Base-by-base conservation (phyloP, 2,329 filamentous ascomycete species). In the Xylaria multiplex region DNA sequence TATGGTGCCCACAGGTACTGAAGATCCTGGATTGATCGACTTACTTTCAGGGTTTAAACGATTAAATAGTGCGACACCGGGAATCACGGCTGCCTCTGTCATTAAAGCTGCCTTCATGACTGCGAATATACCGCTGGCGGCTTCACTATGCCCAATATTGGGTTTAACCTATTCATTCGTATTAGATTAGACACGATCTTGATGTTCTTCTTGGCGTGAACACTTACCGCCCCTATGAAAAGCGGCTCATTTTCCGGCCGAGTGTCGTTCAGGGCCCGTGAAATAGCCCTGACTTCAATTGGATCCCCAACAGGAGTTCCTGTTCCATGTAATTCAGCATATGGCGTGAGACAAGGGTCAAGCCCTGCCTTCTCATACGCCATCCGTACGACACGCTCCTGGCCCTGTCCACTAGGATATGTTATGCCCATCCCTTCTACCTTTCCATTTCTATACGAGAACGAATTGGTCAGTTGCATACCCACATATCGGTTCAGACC, bases 371-470 rank as follows among this genome's bases (percentile, higher is more conserved):
- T 66, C 32, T 70, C 64, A 37, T 73, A 73, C 2, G 72, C 71
- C 54, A 61, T 58, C 0, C 70, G 68, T 8, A 73, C 58, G 6
- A 73, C 71, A n/a, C 54, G 56, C 48, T 71, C 72, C 52, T 74
- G 72, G 4, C 69, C 69, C 27, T 62, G 46, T 0, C 49, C 57
- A 64, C 74, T 68, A 60, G 79, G 70, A 6, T 73, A 60, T 13
- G 75, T 76, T 32, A 78, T 77, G 13, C 73, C 72, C 37, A 71
- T 66, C 0, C 69, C 77, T 3, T 70, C 66, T 6, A 71, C 70
- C 40, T 74, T 71, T 11, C 75, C 74, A 42, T 75, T 74, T 45
- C 59, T 66, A 13, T 16, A 2, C 22, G 19, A n/a, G 22, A 37
- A 16, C 48, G 14, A n/a, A 45, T 24, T 7, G 4, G 46, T 65